These are phyloP conservation scores for Chalciporus piperatus DNA, from an alignment of 768 basidiomycete genomes.

Conservation along the genomic window DNA sequence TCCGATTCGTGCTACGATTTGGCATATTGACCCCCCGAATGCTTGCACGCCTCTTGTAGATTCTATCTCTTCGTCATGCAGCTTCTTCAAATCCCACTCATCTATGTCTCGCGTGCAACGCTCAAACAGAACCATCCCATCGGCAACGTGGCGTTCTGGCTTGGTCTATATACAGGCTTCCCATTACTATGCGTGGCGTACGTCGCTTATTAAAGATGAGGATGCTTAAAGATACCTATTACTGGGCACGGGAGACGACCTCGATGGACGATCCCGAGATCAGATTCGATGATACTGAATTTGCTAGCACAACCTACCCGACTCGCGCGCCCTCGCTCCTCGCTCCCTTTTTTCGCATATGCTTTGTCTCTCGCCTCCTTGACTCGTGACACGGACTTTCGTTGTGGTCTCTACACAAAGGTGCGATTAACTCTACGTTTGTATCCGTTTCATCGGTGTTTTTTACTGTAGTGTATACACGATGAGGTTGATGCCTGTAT, in stretches of 20 bases:
- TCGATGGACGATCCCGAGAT: too few species aligned
- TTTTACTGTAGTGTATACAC: neutral
- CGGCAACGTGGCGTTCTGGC: conserved; percentile 89
- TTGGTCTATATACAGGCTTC: conserved; percentile 89
- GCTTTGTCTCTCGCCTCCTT: too few species aligned
- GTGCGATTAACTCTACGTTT: neutral
- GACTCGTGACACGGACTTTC: neutral
- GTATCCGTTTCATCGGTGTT: neutral
- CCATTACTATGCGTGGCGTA: conserved; percentile 87
- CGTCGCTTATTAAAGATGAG: conserved; percentile 44
- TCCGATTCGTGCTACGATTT: neutral
- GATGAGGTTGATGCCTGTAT: neutral
- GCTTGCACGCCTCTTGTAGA: conserved; percentile 35
- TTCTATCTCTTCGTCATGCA: conserved; percentile 84
- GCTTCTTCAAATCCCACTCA: conserved; percentile 91
- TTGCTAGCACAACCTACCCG: too few species aligned
- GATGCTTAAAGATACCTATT: neutral
- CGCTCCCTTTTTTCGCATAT: too few species aligned
- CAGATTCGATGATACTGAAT: too few species aligned
- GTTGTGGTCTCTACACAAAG: neutral
- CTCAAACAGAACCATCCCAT: conserved; percentile 81
- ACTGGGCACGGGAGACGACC: neutral
- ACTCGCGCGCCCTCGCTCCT: too few species aligned
- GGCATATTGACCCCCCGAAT: neutral
- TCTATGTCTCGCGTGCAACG: conserved; percentile 70